Percentiles rank a stretch among this genome's conserved stretches.
phyloP scores from a whole-genome alignment of 1,139 yeast species.

The Candida gigantensis region DNA sequence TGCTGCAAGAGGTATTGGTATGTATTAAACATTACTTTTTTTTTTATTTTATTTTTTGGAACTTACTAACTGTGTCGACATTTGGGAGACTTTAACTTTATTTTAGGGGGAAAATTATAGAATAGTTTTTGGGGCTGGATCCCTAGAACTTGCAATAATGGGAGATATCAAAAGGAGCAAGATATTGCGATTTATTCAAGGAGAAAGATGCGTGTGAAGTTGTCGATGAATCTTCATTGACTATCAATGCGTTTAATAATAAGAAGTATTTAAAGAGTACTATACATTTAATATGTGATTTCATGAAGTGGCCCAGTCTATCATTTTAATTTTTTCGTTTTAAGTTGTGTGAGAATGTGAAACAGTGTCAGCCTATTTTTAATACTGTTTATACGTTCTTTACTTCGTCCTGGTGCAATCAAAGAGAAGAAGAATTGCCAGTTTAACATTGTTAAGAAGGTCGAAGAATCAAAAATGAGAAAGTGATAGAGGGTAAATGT shows the following conservation, averaged over 20 bases:
- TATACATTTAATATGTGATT: background rate
- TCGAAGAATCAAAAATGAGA: background rate
- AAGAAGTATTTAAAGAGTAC: slow-evolving; percentile 5
- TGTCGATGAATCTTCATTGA: no score
- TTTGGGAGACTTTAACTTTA: background rate
- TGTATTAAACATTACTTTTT: slow-evolving; percentile 41
- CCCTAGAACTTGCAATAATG: background rate
- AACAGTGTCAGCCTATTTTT: background rate
- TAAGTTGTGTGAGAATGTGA: background rate
- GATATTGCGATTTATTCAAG: slow-evolving; percentile 7
- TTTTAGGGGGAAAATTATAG: slow-evolving; percentile 4
- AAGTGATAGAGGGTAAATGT: no score
- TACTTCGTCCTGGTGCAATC: background rate
- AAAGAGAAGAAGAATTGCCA: background rate
- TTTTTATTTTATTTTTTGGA: slow-evolving; percentile 2
- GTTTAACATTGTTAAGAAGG: background rate
- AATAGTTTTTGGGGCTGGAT: slow-evolving; percentile 2
- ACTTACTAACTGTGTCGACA: slow-evolving; percentile 9
- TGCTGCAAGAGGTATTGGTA: slow-evolving; percentile 99
- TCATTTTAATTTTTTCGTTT: background rate
- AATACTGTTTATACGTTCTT: background rate
- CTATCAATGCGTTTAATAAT: no score
- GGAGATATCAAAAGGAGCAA: no score
- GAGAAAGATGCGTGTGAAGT: no score
- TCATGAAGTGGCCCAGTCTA: background rate